phyloP scores from a whole-genome alignment of 345 rosid species.

The Hypericum androsaemum region DNA sequence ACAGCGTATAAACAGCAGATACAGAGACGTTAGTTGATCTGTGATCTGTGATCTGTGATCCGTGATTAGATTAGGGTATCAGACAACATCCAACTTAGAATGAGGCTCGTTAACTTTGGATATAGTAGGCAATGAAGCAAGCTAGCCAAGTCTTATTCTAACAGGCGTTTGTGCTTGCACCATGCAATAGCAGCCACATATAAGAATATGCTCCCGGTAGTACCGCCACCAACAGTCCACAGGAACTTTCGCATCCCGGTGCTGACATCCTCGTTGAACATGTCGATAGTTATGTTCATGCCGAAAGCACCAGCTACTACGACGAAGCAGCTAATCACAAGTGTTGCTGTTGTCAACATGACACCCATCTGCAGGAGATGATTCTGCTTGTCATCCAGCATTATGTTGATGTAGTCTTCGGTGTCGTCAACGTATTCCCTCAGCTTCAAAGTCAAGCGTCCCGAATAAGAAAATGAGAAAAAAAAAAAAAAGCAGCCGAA shows the following conservation, averaged over 20 bases:
- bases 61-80: too few relatives aligned
- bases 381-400: conserved; percentile 48
- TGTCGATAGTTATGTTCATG: conserved; percentile 55
- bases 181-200: conserved; percentile 73
- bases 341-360: conserved; percentile 30
- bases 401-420: conserved; percentile 48
- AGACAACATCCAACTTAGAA: too few relatives aligned
- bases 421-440: conserved; percentile 45
- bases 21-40: too few relatives aligned
- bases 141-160: conserved; percentile 26
- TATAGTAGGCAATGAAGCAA: too few relatives aligned
- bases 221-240: conserved; percentile 70
- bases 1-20: too few relatives aligned
- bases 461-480: not conserved
- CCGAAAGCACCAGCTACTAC: conserved; percentile 68
- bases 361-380: conserved; percentile 47
- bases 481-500: not conserved
- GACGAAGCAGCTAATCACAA: conserved; percentile 19
- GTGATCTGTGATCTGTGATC: too few relatives aligned
- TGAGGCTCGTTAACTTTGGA: too few relatives aligned
- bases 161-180: conserved; percentile 71
- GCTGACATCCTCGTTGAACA: conserved; percentile 21
- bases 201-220: conserved; percentile 45
- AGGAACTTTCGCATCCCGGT: conserved; percentile 37
- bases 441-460: conserved; percentile 20